Evolutionary conservation across 148 eudicot species (phyloP), one percentile per base, ranked within the genome.

Genomic region (Silene latifolia): DNA sequence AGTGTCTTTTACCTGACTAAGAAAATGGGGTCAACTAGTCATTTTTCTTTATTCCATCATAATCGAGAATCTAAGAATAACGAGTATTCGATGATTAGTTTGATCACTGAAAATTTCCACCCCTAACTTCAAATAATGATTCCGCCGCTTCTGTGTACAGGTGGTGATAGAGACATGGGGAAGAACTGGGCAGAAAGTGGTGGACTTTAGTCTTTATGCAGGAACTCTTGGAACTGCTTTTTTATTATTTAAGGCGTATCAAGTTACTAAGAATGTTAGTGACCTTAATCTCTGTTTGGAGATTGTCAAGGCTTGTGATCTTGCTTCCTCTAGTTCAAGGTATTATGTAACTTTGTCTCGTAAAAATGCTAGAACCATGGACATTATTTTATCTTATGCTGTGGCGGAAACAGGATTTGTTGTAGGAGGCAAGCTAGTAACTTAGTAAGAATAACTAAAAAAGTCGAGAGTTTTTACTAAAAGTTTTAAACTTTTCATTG

Each of bases 161-260:
- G 81, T 86, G 60, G 81, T 85, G 70, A 61, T 73, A 63, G 85
- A 91, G 74, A 87, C 93, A 42, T 89, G 89, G 91, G 83, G 83
- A 8, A 60, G 72, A 10, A 64, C 67, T 48, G 59, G 74, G 63
- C 78, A 75, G 80, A 79, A 18, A 0, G 82, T 86, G 18, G 59
- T 69, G 54, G 83, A 91, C 64, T 89, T 76, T 67, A 75, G 76
- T 35, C 85, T 87, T 14, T 89, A 89, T 78, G 46, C 59, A 14
- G 96, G 96, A 5, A 21, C 83, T 62, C 88, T 87, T 72, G 96
- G 96, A 5, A 91, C 91, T 74, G 96, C 87, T 24, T 82, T 81
- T 71, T 82, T 87, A 85, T 85, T 84, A 15, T 82, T 84, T 17
- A 84, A 80, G 72, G 63, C 89, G 32, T 89, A 81, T 44, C 84